Conservation (phyloP, 2,329 filamentous ascomycete species). For the Westerdykella ornata region DNA sequence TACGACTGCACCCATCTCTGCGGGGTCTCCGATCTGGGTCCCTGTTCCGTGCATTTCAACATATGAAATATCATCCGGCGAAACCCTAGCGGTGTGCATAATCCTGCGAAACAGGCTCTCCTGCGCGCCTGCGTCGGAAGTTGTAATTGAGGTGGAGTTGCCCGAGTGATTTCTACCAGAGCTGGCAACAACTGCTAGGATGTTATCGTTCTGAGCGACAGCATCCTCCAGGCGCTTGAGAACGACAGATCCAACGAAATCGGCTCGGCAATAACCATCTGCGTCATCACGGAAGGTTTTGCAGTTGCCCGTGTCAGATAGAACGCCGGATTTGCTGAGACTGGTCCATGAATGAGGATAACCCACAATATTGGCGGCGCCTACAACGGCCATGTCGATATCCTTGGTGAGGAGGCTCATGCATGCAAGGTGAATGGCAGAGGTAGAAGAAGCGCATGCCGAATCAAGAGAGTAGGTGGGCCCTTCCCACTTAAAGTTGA, state of each 20-base stretch:
- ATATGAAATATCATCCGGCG: constrained; percentile 26
- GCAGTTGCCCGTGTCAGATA: constrained; percentile 22
- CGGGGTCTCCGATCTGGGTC: constrained; percentile 23
- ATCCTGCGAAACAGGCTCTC: constrained; percentile 8
- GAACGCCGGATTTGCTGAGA: constrained; percentile 17
- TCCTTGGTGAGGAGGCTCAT: constrained; percentile 14
- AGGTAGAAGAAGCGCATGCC: constrained; percentile 18
- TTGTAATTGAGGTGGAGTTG: constrained; percentile 21
- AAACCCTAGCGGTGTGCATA: constrained; percentile 28
- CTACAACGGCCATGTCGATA: constrained; percentile 13
- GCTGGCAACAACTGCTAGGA: constrained; percentile 22
- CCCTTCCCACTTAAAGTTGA: constrained; percentile 17
- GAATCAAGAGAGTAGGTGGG: constrained; percentile 15
- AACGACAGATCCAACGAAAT: constrained; percentile 23
- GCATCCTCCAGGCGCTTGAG: constrained; percentile 35
- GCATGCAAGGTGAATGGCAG: constrained; percentile 20
- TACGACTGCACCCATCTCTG: constrained; percentile 15
- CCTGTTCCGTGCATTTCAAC: constrained; percentile 31
- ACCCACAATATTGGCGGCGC: constrained; percentile 20
- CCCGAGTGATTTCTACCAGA: constrained; percentile 41
- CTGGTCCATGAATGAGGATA: constrained; percentile 41
- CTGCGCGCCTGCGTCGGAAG: constrained; percentile 18
- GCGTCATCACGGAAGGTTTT: constrained; percentile 30
- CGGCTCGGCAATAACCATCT: constrained; percentile 34
- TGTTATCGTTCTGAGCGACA: constrained; percentile 32